Base-by-base conservation (phyloP, 192 early-diverging fungal genomes). In the Funneliformis mosseae region DNA sequence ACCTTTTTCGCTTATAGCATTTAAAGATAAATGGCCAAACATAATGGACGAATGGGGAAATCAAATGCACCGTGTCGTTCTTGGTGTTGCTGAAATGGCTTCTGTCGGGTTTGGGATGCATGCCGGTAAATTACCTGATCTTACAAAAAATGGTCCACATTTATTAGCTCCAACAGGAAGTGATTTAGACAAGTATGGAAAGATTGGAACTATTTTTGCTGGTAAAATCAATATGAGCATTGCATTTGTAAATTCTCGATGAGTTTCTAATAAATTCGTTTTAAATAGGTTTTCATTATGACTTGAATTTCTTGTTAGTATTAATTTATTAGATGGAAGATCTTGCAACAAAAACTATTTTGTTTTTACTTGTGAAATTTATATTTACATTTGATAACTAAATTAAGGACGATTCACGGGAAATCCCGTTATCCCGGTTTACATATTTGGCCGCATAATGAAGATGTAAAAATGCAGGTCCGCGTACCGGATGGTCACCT, bases 381-480 rank as follows among this genome's bases (percentile, higher is more conserved):
- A 23, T 74, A 27, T 21, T 81, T 12, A n/a, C 5, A 23, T 50
- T 21, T 33, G 21, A 16, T 60, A 42, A 4, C 25, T 55, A 46
- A 25, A 48, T 28, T 14, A 68, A 85, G 85, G 75, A 91, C 92
- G 23, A 92, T 93, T 79, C 92, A 93, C 83, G 92, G 92, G 61
- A 92, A 92, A 85, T 92, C 91, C 3, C 89, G 92, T 48, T 94
- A 87, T 86, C 91, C 92, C 25, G 92, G 92, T 69, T 86, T 94
- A 72, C 81, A 92, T 84, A 92, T 94, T 82, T 94, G 92, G 92
- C 88, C 90, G 41, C 88, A 84, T 38, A 83, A 87, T 71, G 81
- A 81, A 75, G 87, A 87, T 21, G 76, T 87, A 66, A 92, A 92
- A 83, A 70, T 92, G 25, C 84, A 86, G 16, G 92, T 90, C 67